Percentiles rank a stretch among this genome's conserved stretches.
Evolutionary conservation across 805 yeast species (phyloP).

Genomic region (Geotrichum ghanense): DNA sequence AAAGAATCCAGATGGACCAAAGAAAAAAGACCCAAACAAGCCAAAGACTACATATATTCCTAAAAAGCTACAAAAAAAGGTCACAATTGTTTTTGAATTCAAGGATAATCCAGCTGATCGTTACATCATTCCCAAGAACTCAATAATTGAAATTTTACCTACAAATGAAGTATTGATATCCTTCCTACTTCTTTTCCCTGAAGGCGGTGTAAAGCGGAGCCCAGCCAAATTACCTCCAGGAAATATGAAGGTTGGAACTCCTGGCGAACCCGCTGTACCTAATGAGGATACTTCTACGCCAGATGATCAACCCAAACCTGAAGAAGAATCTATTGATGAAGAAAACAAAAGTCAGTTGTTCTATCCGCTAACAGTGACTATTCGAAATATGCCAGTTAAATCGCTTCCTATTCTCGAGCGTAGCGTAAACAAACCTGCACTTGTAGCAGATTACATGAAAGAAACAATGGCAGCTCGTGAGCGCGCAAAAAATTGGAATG

Average conservation of each 20-base stretch:
- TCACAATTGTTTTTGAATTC: conserved; percentile 76
- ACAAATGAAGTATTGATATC: conserved; percentile 29
- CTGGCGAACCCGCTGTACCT: background rate
- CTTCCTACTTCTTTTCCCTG: conserved; percentile 22
- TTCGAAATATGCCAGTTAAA: conserved; percentile 55
- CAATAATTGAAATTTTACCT: conserved; percentile 47
- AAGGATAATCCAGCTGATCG: conserved; percentile 68
- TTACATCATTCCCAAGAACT: conserved; percentile 62
- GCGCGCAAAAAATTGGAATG: conserved; percentile 46
- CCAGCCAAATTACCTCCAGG: conserved; percentile 8
- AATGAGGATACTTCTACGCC: background rate
- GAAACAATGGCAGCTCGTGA: conserved; percentile 47
- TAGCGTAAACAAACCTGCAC: conserved; percentile 47
- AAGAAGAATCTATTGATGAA: conserved; percentile 3
- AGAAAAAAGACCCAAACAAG: conserved; percentile 13
- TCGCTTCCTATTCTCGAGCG: conserved; percentile 53
- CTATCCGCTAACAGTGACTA: conserved; percentile 55
- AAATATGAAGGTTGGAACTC: conserved; percentile 20
- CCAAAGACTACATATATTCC: conserved; percentile 11
- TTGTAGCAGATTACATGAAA: conserved; percentile 52
- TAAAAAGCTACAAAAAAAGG: conserved; percentile 53
- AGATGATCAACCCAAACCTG: background rate
- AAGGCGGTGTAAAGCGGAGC: conserved; percentile 3
- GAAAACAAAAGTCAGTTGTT: conserved; percentile 9
- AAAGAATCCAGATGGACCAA: conserved; percentile 11